Percentiles rank a stretch among this genome's conserved stretches.
These are phyloP conservation scores for Daldinia sp. DNA, from an alignment of 2,329 filamentous ascomycete species.

Conservation along the genomic window DNA sequence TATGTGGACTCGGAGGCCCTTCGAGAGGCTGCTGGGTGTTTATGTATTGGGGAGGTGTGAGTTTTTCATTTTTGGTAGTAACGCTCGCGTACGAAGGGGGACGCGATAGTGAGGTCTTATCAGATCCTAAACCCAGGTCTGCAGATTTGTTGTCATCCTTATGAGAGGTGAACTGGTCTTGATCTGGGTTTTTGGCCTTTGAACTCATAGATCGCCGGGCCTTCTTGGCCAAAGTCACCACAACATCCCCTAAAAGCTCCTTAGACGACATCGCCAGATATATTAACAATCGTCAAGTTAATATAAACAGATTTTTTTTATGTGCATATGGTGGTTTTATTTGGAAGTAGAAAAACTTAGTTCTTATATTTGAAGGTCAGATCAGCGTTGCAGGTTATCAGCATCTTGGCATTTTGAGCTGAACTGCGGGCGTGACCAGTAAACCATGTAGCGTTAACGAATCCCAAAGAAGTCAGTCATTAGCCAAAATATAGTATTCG, in stretches of 20 bases:
- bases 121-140: background rate
- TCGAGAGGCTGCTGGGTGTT: constrained; percentile 5
- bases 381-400: background rate
- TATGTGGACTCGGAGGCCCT: background rate
- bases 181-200: constrained; percentile 2
- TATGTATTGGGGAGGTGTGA: constrained; percentile 11
- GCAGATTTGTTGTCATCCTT: background rate
- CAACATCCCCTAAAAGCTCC: constrained; percentile 22
- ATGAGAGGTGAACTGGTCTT: background rate
- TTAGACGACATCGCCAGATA: constrained; percentile 34
- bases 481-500: background rate
- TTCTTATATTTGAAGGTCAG: background rate
- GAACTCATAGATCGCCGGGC: constrained; percentile 26
- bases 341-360: background rate
- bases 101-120: background rate
- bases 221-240: constrained; percentile 25
- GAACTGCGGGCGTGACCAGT: background rate
- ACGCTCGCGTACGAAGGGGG: constrained; percentile 16
- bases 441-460: background rate
- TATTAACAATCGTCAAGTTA: background rate
- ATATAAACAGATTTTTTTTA: background rate
- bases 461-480: background rate
- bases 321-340: background rate
- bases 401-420: constrained; percentile 11
- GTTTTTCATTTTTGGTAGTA: background rate